A percentile compares a stretch with the other conserved stretches of the same genome.
These are phyloP conservation scores for Luffa aegyptiaca DNA, from an alignment of 306 rosid species.

Conservation along the genomic window DNA sequence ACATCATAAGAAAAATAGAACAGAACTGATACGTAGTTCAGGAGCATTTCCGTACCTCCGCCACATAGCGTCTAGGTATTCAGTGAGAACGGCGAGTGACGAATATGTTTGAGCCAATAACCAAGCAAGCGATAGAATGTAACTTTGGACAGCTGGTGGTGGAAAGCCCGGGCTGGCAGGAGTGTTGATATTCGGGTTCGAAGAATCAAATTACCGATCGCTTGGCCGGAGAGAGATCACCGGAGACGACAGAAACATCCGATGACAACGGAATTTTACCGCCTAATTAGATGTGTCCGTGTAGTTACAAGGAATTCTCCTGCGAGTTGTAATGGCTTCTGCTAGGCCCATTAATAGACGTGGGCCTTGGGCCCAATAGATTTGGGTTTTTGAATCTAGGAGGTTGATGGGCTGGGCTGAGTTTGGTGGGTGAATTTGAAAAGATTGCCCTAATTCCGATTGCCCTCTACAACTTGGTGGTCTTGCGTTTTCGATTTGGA, in stretches of 20 bases:
- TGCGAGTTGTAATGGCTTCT: neutral
- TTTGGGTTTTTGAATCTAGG: neutral
- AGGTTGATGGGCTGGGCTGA: neutral
- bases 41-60: conserved; percentile 4
- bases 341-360: neutral
- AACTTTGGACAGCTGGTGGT: neutral
- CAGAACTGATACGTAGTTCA: neutral
- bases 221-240: neutral
- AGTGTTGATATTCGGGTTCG: neutral
- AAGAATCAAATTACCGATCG: neutral
- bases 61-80: conserved; percentile 7
- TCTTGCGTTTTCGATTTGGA: neutral
- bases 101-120: neutral
- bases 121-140: neutral
- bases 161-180: neutral
- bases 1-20: neutral
- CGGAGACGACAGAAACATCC: neutral
- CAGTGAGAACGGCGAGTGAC: neutral
- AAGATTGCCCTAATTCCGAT: neutral
- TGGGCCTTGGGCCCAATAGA: neutral
- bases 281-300: neutral
- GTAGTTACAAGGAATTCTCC: neutral
- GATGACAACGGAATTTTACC: conserved; percentile 2
- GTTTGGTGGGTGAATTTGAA: neutral
- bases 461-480: neutral